Evolutionary conservation across 305 asterid species (phyloP), one percentile per base, ranked within the genome.

Genomic region (Plantago rigida): DNA sequence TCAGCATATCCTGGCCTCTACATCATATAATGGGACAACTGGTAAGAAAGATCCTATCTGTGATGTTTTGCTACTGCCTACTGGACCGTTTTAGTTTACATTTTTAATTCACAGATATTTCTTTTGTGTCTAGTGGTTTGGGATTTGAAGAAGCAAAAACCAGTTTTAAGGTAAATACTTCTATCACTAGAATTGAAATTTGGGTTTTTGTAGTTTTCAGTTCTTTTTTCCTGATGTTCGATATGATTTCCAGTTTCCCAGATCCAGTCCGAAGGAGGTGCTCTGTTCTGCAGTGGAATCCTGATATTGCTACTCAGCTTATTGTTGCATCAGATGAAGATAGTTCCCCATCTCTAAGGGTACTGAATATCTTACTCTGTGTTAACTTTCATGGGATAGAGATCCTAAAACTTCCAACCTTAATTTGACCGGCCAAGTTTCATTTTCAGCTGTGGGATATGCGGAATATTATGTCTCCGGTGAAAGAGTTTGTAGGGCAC

Each of bases 211-310:
- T 51, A 60, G 36, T 51, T 51, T 49, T 41, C 58, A 63, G 41
- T 13, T 17, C 64, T 49, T 57, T 13, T 28, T 63, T 50, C 22
- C 71, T 72, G 77, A 65, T 65, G 59, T 66, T 73, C 60, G 64
- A 59, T 64, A 69, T 71, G 75, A 56, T 22, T 61, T 60, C 76
- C 94, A 93, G 99, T 81, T 93, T 93, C 77, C 52, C 89, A 11
- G 99, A 93, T 71, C 75, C 97, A 63, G 56, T 74, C 54, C 82
- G 83, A 82, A 83, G 94, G 78, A 78, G 99, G 72, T 85, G 97
- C 84, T 89, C 97, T 73, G 99, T 87, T 70, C 75, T 93, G 84
- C 99, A 93, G 84, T 93, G 99, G 99, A 75, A 93, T 73, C 99
- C 99, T 4, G 94, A 89, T 67, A 62, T 85, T 75, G 94, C 95